These are phyloP conservation scores for Metschnikowia kofuensis DNA, from an alignment of 805 yeast genomes.

Conservation along the genomic window DNA sequence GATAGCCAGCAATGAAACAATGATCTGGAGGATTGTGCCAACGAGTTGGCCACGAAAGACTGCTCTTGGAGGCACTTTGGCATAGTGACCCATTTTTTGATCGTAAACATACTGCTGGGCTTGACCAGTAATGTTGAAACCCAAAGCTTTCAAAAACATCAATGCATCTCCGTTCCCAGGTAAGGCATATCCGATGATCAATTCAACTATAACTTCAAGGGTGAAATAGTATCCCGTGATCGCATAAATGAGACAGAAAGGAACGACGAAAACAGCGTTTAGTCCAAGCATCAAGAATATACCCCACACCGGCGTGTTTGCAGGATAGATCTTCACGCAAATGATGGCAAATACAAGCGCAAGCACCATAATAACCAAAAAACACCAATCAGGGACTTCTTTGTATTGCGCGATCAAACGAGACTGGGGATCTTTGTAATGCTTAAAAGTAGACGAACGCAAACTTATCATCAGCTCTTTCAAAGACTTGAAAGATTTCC, in stretches of 20 bases:
- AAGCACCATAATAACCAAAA: constrained; percentile 24
- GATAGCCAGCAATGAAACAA: constrained; percentile 38
- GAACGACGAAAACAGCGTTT: constrained; percentile 37
- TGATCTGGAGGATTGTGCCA: constrained; percentile 39
- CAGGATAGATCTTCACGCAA: constrained; percentile 36
- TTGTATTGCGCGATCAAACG: constrained; percentile 48
- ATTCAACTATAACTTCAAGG: constrained; percentile 41
- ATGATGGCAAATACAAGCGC: constrained; percentile 36
- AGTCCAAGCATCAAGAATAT: constrained; percentile 36
- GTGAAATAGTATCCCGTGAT: constrained; percentile 36
- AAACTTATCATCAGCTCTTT: constrained; percentile 17
- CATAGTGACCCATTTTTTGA: constrained; percentile 43
- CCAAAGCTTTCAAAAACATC: constrained; percentile 46
- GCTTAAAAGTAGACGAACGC: constrained; percentile 11
- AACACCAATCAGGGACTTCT: constrained; percentile 47
- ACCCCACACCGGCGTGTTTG: constrained; percentile 46
- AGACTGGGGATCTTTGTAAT: constrained; percentile 41
- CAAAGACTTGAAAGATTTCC: constrained; percentile 12
- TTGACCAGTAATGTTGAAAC: constrained; percentile 46
- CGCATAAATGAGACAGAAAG: constrained; percentile 36
- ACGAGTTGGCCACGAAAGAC: constrained; percentile 41
- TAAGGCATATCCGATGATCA: constrained; percentile 40
- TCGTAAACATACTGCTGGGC: constrained; percentile 47
- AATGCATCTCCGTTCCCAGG: constrained; percentile 48
- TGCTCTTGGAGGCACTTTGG: constrained; percentile 38